Conservation (phyloP, 208 protist species). For the Borovskyia barvae region DNA sequence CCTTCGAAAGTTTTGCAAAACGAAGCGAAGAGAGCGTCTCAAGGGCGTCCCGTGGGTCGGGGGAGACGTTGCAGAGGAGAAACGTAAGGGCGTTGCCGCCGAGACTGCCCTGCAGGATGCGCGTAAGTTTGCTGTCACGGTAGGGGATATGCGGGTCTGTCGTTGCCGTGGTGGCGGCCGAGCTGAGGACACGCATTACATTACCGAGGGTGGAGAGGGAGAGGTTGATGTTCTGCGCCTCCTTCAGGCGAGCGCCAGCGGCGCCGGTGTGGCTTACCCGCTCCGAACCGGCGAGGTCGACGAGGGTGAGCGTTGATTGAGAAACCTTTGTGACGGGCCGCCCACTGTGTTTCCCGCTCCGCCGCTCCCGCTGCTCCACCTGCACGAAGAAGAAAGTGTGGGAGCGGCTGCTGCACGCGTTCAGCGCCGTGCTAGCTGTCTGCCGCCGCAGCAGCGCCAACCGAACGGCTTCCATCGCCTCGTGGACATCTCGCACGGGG, state of each 20-base stretch:
- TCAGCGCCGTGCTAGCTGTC: conserved; percentile 73
- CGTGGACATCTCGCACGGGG: conserved; percentile 25
- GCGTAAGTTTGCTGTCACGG: conserved; percentile 90
- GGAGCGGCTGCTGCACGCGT: conserved; percentile 77
- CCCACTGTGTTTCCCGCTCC: background rate
- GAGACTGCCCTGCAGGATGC: conserved; percentile 82
- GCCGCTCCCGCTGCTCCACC: conserved; percentile 29
- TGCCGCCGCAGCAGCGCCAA: conserved; percentile 43
- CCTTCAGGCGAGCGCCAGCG: conserved; percentile 61
- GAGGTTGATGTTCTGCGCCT: conserved; percentile 91
- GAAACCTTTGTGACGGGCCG: background rate
- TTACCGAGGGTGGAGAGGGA: conserved; percentile 89
- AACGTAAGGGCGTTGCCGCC: conserved; percentile 68
- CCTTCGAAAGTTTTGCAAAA: conserved; percentile 63
- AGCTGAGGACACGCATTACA: conserved; percentile 77
- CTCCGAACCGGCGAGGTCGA: conserved; percentile 94
- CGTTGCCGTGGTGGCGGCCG: background rate
- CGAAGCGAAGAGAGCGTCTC: conserved; percentile 84
- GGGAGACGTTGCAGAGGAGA: conserved; percentile 82
- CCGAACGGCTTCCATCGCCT: conserved; percentile 36
- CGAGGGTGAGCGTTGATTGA: conserved; percentile 61
- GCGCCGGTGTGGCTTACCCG: conserved; percentile 74
- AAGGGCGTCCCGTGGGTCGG: conserved; percentile 36
- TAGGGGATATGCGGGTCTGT: conserved; percentile 69
- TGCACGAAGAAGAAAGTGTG: conserved; percentile 84